phyloP scores from a whole-genome alignment of 1,284 basidiomycete species.

The Coniferiporia weirii region DNA sequence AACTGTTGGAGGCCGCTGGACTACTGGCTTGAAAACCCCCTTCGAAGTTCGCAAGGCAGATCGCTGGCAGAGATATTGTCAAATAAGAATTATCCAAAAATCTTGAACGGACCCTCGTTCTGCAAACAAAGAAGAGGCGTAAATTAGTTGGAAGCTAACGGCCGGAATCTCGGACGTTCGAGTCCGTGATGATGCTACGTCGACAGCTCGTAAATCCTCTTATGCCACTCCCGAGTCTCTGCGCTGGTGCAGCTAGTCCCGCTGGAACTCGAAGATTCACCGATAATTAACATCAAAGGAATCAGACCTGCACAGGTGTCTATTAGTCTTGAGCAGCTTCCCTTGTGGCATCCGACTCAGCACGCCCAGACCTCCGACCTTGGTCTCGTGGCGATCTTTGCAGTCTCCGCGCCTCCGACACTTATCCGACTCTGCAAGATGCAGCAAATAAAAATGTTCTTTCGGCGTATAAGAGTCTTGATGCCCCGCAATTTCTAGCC shows the following conservation, averaged over 20 bases:
- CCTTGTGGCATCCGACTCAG: not conserved
- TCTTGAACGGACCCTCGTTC: too few species aligned
- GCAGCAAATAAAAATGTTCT: not conserved
- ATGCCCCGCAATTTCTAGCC: not conserved
- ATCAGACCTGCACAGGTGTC: not conserved
- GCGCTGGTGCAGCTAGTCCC: not conserved
- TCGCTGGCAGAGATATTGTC: too few species aligned
- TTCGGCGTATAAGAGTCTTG: not conserved
- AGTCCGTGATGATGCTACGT: not conserved
- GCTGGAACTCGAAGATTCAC: not conserved
- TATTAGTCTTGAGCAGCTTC: not conserved
- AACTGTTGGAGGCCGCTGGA: too few species aligned
- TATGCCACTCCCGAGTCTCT: not conserved
- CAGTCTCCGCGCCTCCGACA: conserved; percentile 4
- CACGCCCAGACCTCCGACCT: not conserved
- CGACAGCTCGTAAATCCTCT: not conserved
- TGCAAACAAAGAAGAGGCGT: too few species aligned
- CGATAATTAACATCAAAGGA: not conserved
- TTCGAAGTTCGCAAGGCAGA: too few species aligned
- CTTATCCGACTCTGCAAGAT: not conserved
- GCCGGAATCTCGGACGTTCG: too few species aligned
- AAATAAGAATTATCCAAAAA: too few species aligned
- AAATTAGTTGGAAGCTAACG: too few species aligned
- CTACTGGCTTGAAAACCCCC: too few species aligned
- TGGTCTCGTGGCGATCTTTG: not conserved